Evolutionary conservation across 495 filamentous ascomycete species (phyloP), one percentile per base, ranked within the genome.

Genomic region (Hypoxylon fragiforme): DNA sequence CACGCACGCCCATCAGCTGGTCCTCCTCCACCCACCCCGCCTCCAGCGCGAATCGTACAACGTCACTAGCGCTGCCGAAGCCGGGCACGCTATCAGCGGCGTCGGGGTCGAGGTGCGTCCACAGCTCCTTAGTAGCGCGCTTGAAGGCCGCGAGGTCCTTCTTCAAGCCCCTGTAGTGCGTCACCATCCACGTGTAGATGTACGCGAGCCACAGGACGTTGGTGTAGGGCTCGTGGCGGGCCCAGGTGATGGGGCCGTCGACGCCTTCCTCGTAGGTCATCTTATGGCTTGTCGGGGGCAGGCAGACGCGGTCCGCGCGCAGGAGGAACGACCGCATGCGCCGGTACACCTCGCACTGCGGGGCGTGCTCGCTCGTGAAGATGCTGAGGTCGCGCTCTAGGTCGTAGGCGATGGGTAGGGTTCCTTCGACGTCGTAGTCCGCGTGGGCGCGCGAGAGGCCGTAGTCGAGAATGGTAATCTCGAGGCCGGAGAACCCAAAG

Each of bases 381-480:
- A 83, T 61, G 32, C 53, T 51, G 11, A 77, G 69, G 50, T 84
- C 80, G 22, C 69, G 65, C 46, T 83, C 80, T 2, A 84, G 67
- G 53, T 83, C 75, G 46, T 75, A 77, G 15, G 70, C 75, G 1
- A 78, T 65, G 15, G 66, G 58, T 18, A 20, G 48, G 11, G 36
- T 39, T 1, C 45, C 50, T 15, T 64, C 62, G 38, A 66, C 41
- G 3, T 70, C 66, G 21, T 52, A 21, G 21, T 62, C 57, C 8
- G 54, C 58, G 34, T 56, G 62, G 18, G 81, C 87, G 13, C 91
- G 83, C 0, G 89, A 95, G 30, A 95, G 81, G 1, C 90, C 92
- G 66, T 95, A 96, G 68, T 96, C 91, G 52, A 96, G 89, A 20
- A 96, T 81, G 0, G 91, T 95, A 6, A 89, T 83, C 39, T 90